Evolutionary conservation across 345 rosid genomes (phyloP).

Genomic region (Viola odorata): DNA sequence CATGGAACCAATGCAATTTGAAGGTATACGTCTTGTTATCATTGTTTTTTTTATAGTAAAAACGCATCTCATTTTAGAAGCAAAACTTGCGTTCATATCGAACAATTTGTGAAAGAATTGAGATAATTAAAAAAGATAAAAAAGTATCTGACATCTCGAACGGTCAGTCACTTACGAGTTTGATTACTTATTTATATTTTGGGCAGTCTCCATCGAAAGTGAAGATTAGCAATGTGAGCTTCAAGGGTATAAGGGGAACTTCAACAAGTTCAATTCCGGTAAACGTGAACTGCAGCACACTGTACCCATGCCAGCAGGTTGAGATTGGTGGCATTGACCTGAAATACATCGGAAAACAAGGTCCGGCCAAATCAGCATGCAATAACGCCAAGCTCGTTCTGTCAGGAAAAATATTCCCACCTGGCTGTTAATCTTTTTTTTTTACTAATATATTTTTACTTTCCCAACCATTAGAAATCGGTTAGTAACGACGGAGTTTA

Average conservation of each 20-base stretch:
- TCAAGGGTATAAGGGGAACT: not conserved
- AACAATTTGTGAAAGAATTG: no score
- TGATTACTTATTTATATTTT: no score
- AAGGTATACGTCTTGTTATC: conserved; percentile 23
- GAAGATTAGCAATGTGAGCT: not conserved
- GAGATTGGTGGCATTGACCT: not conserved
- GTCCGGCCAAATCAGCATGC: not conserved
- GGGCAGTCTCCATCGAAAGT: not conserved
- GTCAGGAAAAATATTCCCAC: not conserved
- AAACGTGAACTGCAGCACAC: not conserved
- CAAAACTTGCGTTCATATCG: no score
- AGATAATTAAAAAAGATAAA: no score
- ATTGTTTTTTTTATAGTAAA: no score
- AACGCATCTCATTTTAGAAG: no score
- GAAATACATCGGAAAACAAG: not conserved
- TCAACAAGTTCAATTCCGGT: not conserved
- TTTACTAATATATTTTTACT: no score
- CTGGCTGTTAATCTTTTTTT: not conserved
- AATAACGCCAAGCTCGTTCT: not conserved
- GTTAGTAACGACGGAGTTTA: no score
- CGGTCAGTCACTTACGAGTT: no score
- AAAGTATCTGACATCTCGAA: no score
- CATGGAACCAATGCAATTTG: conserved; percentile 29
- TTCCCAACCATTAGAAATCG: no score
- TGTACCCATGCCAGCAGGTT: not conserved